Percentiles rank a stretch among this genome's conserved stretches.
Evolutionary conservation across 2,329 filamentous ascomycete species (phyloP).

Genomic region (Rhynchosporium secalis): DNA sequence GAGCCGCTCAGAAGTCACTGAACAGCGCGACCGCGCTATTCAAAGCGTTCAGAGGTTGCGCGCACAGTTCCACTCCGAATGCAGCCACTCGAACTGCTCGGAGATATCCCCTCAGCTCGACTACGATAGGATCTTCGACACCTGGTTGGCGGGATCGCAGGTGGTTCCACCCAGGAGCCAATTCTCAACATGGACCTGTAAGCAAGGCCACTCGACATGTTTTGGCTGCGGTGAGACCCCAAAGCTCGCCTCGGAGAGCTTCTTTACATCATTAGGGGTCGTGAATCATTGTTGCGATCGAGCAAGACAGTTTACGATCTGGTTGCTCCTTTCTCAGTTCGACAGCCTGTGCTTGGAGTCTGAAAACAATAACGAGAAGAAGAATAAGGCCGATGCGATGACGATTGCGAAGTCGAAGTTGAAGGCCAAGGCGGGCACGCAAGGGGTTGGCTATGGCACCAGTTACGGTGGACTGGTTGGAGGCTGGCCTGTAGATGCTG

Average conservation of each 20-base stretch:
- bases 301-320: constrained; percentile 25
- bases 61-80: constrained; percentile 14
- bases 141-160: constrained; percentile 25
- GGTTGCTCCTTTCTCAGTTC: constrained; percentile 27
- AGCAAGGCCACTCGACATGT: constrained; percentile 21
- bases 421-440: constrained; percentile 8
- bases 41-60: constrained; percentile 10
- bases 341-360: constrained; percentile 16
- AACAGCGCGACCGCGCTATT: constrained; percentile 1
- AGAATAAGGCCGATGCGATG: neutral
- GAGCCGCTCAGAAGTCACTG: neutral
- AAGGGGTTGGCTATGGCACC: constrained; percentile 24
- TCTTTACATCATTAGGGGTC: constrained; percentile 29
- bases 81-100: constrained; percentile 10
- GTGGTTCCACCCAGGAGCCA: constrained; percentile 25
- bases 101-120: constrained; percentile 4
- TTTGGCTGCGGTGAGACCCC: constrained; percentile 26
- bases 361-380: neutral
- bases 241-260: constrained; percentile 12
- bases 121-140: constrained; percentile 17
- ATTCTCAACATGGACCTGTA: constrained; percentile 21
- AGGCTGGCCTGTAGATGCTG: neutral
- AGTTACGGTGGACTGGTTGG: neutral
- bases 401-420: constrained; percentile 1
- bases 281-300: constrained; percentile 29